Evolutionary conservation across 495 filamentous ascomycete genomes (phyloP).

Genomic region (Talaromyces trachyspermus): DNA sequence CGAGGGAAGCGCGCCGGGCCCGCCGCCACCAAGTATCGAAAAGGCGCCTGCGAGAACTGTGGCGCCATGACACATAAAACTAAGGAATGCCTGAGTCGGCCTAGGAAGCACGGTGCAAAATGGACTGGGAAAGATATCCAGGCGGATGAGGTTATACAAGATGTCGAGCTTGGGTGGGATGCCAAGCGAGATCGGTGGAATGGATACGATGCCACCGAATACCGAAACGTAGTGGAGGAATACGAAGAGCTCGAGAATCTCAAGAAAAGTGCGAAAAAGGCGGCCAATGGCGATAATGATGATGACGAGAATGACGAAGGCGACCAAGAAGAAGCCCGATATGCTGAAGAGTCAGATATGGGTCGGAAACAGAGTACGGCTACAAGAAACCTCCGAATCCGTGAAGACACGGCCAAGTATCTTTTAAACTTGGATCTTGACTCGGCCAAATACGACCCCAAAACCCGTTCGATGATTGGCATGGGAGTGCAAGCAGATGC

Average conservation of each 20-base stretch:
- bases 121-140: slow-evolving; percentile 92
- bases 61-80: slow-evolving; percentile 93
- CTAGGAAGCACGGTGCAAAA: slow-evolving; percentile 81
- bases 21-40: slow-evolving; percentile 91
- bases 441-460: slow-evolving; percentile 96
- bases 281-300: slow-evolving; percentile 29
- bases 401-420: slow-evolving; percentile 99
- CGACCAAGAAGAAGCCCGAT: slow-evolving; percentile 61
- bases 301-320: slow-evolving; percentile 49
- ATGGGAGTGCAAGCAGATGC: slow-evolving; percentile 74
- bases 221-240: slow-evolving; percentile 75
- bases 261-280: slow-evolving; percentile 48
- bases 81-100: slow-evolving; percentile 86
- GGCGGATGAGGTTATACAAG: slow-evolving; percentile 81
- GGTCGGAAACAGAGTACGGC: slow-evolving; percentile 80
- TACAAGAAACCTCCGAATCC: slow-evolving; percentile 83
- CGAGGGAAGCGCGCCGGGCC: slow-evolving; percentile 72
- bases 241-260: slow-evolving; percentile 80
- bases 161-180: slow-evolving; percentile 86
- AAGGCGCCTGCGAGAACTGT: slow-evolving; percentile 97
- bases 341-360: slow-evolving; percentile 97
- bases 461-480: slow-evolving; percentile 91
- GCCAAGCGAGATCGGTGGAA: slow-evolving; percentile 99
- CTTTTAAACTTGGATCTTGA: slow-evolving; percentile 90
- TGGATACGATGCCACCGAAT: slow-evolving; percentile 86